Base-by-base conservation (phyloP, 2,329 filamentous ascomycete genomes). In the Emergomyces africanus region DNA sequence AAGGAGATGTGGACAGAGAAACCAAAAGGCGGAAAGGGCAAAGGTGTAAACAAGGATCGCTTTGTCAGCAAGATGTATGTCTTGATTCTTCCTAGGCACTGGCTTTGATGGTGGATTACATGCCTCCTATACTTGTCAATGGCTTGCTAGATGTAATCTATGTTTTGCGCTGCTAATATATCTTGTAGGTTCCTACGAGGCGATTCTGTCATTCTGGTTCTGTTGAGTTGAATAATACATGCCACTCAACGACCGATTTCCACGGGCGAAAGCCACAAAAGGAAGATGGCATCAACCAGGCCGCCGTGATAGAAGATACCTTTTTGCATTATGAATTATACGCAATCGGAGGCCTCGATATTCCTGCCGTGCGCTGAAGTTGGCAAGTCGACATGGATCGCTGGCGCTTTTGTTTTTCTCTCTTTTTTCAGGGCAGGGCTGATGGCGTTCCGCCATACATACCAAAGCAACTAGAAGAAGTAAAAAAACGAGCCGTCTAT, bases 1-100 rank as follows among this genome's bases (percentile, higher is more conserved):
- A 95, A 95, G 81, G 94, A 99, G 78, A 97, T 99, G 92, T 99
- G 94, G 94, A 96, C 91, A 10, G 94, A 99, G 78, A 94, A 88
- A 59, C 90, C 92, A 54, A 81, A 89, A 69, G 85, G 88, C 25
- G 87, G 86, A 65, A 92, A 92, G 65, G 94, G 92, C 79, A 91
- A 90, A 77, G 91, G 91, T 59, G 89, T 97, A 63, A 99, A 99
- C 79, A 96, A 97, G 83, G 94, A 99, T 75, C 82, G 94, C 48
- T 96, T 96, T 75, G 94, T 97, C 70, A 95, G 89, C 81, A 96
- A 96, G 79, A 92, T 96, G 91, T 91, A 73, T 66, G 85, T 82
- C 30, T 49, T 49, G 50, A 44, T 12, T 12, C 3, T 25, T 30
- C 14, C 14, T 25, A 4, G 5, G 18, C 10, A 15, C 46, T 6